Percentiles rank a stretch among this genome's conserved stretches.
These are phyloP conservation scores for Trametes villosa DNA, from an alignment of 768 basidiomycete species.

Conservation along the genomic window DNA sequence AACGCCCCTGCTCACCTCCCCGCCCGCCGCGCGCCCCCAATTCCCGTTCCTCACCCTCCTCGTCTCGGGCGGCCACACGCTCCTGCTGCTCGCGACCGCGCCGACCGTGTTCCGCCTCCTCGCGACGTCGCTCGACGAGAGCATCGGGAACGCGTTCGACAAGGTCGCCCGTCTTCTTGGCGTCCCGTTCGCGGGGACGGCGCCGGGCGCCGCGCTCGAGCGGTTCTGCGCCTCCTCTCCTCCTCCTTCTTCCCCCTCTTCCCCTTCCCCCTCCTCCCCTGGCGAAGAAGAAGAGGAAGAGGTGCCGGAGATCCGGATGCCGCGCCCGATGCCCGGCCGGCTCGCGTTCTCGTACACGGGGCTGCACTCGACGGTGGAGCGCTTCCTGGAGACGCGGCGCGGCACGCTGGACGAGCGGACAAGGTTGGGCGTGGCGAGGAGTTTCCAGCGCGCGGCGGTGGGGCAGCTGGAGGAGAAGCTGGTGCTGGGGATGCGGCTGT, in stretches of 20 bases:
- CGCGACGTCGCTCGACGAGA: constrained; percentile 74
- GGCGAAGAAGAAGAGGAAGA: background rate
- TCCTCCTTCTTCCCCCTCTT: no score
- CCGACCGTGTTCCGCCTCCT: constrained; percentile 64
- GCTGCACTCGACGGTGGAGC: constrained; percentile 72
- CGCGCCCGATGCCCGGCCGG: constrained; percentile 48
- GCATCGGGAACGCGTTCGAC: constrained; percentile 82
- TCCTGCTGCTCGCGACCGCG: constrained; percentile 76
- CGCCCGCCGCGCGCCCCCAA: constrained; percentile 43
- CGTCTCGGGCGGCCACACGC: constrained; percentile 93
- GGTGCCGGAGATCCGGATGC: constrained; percentile 10
- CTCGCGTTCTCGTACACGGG: constrained; percentile 82
- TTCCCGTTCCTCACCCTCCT: constrained; percentile 92
- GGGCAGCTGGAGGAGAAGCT: constrained; percentile 80
- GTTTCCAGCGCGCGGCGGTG: constrained; percentile 75
- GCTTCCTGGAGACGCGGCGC: constrained; percentile 50
- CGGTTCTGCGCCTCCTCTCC: constrained; percentile 60
- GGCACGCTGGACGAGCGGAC: constrained; percentile 46
- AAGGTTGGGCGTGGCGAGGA: constrained; percentile 59
- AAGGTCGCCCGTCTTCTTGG: constrained; percentile 75
- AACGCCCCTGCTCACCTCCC: constrained; percentile 75
- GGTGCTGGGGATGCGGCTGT: constrained; percentile 52
- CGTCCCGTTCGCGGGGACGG: constrained; percentile 63
- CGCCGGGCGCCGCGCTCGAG: constrained; percentile 85
- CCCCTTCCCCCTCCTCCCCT: no score